Evolutionary conservation across 2,329 filamentous ascomycete genomes (phyloP).

Genomic region (Paecilomyces fulvus): DNA sequence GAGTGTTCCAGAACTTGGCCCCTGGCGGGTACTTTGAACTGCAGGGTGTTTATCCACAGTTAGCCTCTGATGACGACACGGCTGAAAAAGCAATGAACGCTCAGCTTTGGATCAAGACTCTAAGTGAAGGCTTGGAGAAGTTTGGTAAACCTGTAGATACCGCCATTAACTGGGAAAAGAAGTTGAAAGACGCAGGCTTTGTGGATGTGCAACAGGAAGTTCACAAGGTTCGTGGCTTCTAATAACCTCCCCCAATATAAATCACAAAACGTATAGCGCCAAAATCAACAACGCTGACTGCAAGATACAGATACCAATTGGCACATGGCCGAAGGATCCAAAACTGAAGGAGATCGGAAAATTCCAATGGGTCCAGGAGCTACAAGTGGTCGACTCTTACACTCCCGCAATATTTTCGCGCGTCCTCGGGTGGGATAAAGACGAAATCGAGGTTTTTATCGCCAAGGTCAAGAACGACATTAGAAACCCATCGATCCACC

Average conservation of each 20-base stretch:
- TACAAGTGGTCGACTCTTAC: constrained; percentile 23
- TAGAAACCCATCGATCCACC: constrained; percentile 28
- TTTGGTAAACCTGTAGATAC: neutral
- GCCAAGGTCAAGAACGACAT: constrained; percentile 31
- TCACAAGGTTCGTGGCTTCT: constrained; percentile 27
- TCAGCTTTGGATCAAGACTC: neutral
- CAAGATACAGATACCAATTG: constrained; percentile 36
- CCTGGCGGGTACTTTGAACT: constrained; percentile 7
- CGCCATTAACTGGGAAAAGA: neutral
- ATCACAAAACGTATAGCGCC: neutral
- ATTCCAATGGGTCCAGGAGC: constrained; percentile 21
- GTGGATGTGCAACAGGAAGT: constrained; percentile 34
- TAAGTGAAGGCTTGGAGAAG: neutral
- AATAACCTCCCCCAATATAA: neutral
- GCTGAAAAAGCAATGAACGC: neutral
- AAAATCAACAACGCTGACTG: neutral
- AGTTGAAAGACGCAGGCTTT: neutral
- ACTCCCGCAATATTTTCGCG: constrained; percentile 23
- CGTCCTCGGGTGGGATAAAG: constrained; percentile 27
- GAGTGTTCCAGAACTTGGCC: constrained; percentile 5
- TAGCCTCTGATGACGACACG: neutral
- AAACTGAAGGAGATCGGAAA: constrained; percentile 36
- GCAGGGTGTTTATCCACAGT: neutral
- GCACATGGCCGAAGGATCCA: constrained; percentile 41
- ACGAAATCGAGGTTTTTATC: constrained; percentile 31